Evolutionary conservation across 768 basidiomycete species (phyloP).

Genomic region (Terana coerulea): DNA sequence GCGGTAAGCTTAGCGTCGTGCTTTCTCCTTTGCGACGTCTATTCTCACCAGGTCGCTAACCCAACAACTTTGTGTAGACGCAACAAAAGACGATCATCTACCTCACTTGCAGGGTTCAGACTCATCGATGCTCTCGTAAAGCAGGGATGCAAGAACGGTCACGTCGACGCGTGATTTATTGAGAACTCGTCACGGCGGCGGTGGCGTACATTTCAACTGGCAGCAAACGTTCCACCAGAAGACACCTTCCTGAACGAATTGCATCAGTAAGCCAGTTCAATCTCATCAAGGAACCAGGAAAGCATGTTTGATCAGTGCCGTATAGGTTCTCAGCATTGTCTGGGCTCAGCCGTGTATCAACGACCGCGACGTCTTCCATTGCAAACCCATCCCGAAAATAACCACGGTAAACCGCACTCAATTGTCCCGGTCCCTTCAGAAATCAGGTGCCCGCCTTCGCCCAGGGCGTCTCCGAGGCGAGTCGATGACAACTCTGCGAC

Average conservation of each 20-base stretch:
- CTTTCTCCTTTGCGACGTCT: no score
- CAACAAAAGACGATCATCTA: no score
- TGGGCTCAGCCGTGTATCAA: neutral
- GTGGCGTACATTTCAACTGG: neutral
- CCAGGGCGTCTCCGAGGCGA: no score
- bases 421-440: neutral
- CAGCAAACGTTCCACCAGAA: neutral
- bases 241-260: no score
- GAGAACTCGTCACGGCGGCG: neutral
- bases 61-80: no score
- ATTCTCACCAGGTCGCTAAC: no score
- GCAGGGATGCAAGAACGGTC: neutral
- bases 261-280: no score
- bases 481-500: no score
- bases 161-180: neutral
- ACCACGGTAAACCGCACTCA: neutral
- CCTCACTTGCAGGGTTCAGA: no score
- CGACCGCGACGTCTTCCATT: neutral
- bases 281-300: neutral
- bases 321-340: neutral
- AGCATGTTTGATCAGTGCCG: neutral
- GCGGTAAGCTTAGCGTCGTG: no score
- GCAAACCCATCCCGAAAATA: neutral
- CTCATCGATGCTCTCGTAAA: neutral
- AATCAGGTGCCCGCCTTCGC: neutral